Conservation (phyloP, 2,329 filamentous ascomycete genomes). For the Knoxdaviesia capensis region DNA sequence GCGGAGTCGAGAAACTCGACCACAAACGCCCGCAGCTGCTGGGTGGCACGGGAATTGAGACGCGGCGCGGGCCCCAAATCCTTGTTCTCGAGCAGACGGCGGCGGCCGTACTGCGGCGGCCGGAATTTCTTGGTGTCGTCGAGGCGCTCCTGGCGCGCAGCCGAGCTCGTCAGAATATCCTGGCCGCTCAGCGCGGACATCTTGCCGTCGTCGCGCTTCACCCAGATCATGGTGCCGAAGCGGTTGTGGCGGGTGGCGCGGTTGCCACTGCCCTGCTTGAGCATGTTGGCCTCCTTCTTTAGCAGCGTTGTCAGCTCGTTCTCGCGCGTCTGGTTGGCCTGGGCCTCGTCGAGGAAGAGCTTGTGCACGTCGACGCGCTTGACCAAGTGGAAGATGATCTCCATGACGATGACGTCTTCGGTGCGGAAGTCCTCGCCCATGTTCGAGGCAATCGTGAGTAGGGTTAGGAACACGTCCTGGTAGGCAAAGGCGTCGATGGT, state of each 20-base stretch:
- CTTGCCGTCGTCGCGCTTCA: conserved; percentile 70
- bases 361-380: conserved; percentile 74
- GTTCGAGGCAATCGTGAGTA: conserved; percentile 76
- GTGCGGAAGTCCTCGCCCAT: conserved; percentile 84
- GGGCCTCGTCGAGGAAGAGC: conserved; percentile 64
- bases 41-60: conserved; percentile 53
- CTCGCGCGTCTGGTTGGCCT: conserved; percentile 46
- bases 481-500: conserved; percentile 77
- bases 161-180: conserved; percentile 54
- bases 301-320: conserved; percentile 58
- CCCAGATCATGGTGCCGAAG: conserved; percentile 95
- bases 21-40: conserved; percentile 61
- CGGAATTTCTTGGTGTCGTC: conserved; percentile 82
- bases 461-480: conserved; percentile 72
- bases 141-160: conserved; percentile 66
- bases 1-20: conserved; percentile 87
- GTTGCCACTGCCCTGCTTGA: conserved; percentile 53
- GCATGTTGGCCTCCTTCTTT: conserved; percentile 67
- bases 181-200: conserved; percentile 78
- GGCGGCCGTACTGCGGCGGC: conserved; percentile 46
- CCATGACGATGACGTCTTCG: conserved; percentile 76
- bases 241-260: conserved; percentile 78
- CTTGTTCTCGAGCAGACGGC: conserved; percentile 41
- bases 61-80: conserved; percentile 59
- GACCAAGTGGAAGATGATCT: conserved; percentile 79